phyloP scores from a whole-genome alignment of 1,139 yeast species.

The Blastobotrys arbuscula region DNA sequence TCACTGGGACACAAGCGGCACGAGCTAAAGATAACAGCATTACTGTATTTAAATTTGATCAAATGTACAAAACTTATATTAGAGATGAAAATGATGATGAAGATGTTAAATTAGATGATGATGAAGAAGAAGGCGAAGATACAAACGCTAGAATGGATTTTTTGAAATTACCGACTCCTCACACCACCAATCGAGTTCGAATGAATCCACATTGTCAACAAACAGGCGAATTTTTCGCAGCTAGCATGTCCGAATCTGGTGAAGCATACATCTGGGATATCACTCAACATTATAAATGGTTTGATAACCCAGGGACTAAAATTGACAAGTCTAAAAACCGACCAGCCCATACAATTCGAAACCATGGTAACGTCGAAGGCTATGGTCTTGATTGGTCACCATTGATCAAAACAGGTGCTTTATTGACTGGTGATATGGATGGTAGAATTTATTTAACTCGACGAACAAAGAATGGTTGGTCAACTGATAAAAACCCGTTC shows the following conservation, averaged over 20 bases:
- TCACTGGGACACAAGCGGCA: slow-evolving; percentile 94
- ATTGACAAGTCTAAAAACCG: slow-evolving; percentile 73
- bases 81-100: slow-evolving; percentile 71
- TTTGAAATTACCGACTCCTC: slow-evolving; percentile 67
- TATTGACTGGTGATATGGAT: slow-evolving; percentile 82
- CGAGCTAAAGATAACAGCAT: slow-evolving; percentile 83
- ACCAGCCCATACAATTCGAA: slow-evolving; percentile 78
- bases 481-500: slow-evolving; percentile 80
- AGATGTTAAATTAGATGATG: slow-evolving; percentile 69
- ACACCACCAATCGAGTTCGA: slow-evolving; percentile 85
- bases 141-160: slow-evolving; percentile 84
- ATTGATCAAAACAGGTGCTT: slow-evolving; percentile 66
- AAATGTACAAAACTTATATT: slow-evolving; percentile 76
- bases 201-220: slow-evolving; percentile 72
- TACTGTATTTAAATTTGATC: slow-evolving; percentile 74
- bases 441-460: slow-evolving; percentile 78
- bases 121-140: slow-evolving; percentile 66
- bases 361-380: slow-evolving; percentile 95
- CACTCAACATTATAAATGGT: slow-evolving; percentile 71
- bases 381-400: slow-evolving; percentile 98
- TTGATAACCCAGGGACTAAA: slow-evolving; percentile 80
- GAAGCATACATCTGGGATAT: slow-evolving; percentile 83
- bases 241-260: slow-evolving; percentile 86
- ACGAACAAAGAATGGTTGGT: slow-evolving; percentile 76
- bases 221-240: slow-evolving; percentile 80